Evolutionary conservation across 2,329 filamentous ascomycete genomes (phyloP).

Genomic region (Phyllosticta capitalensis): DNA sequence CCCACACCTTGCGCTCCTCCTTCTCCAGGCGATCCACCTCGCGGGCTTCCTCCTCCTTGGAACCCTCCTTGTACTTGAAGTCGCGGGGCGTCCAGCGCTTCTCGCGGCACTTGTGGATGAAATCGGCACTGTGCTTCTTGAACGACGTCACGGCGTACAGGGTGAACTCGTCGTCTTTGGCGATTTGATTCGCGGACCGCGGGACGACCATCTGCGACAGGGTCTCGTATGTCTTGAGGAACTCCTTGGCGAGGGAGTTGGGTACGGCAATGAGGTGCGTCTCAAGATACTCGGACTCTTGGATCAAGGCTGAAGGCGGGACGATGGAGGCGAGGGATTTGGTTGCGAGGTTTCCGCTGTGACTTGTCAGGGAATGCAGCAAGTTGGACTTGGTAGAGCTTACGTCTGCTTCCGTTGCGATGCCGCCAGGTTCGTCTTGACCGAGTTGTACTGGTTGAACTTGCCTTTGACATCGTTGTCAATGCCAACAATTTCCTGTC

Average conservation of each 20-base stretch:
- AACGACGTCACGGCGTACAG: slow-evolving; percentile 86
- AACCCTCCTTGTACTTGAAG: slow-evolving; percentile 86
- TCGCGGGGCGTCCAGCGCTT: slow-evolving; percentile 91
- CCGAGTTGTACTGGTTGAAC: slow-evolving; percentile 85
- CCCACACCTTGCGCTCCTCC: slow-evolving; percentile 87
- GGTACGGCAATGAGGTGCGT: slow-evolving; percentile 91
- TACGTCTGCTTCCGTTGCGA: slow-evolving; percentile 84
- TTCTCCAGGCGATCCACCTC: slow-evolving; percentile 74
- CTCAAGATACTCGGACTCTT: slow-evolving; percentile 92
- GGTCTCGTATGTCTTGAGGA: slow-evolving; percentile 80
- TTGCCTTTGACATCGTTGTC: slow-evolving; percentile 95
- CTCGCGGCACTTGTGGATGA: slow-evolving; percentile 84
- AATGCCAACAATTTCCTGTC: slow-evolving; percentile 77
- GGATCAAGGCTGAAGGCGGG: slow-evolving; percentile 61
- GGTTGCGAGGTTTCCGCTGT: slow-evolving; percentile 81
- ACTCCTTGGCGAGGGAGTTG: slow-evolving; percentile 71
- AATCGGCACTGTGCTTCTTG: slow-evolving; percentile 81
- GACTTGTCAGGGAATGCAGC: background rate
- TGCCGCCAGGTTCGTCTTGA: slow-evolving; percentile 73
- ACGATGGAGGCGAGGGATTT: slow-evolving; percentile 89
- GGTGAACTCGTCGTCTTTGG: slow-evolving; percentile 80
- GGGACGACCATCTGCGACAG: slow-evolving; percentile 87
- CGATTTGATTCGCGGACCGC: slow-evolving; percentile 69
- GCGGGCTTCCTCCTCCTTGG: slow-evolving; percentile 76
- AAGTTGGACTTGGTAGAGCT: slow-evolving; percentile 19